Evolutionary conservation across 371 early-diverging fungal genomes (phyloP).

Genomic region (Capniomyces stellatus): DNA sequence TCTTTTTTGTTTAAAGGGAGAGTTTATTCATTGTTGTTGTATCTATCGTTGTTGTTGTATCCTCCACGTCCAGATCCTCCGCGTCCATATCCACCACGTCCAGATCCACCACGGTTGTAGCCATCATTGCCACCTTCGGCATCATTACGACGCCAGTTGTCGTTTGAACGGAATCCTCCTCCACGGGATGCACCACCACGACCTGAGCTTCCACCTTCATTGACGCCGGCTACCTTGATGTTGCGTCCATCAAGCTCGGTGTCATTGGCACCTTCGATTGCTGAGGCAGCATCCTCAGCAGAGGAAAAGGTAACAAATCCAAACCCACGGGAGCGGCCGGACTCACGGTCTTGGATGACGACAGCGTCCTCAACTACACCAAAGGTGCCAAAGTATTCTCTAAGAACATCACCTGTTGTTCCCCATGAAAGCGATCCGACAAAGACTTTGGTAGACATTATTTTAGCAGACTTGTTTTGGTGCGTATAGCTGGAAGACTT

Average conservation of each 20-base stretch:
- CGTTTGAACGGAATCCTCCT: background rate
- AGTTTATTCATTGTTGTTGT: too few species aligned
- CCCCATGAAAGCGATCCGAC: background rate
- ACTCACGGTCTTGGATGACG: background rate
- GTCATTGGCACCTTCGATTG: constrained; percentile 44
- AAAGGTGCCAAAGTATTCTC: background rate
- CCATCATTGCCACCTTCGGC: background rate
- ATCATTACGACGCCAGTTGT: background rate
- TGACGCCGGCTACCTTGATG: constrained; percentile 30
- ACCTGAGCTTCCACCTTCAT: background rate
- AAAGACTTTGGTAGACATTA: background rate
- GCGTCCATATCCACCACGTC: background rate
- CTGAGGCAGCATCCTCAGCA: constrained; percentile 31
- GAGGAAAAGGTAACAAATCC: constrained; percentile 48
- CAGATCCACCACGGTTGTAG: background rate
- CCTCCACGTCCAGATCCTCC: background rate
- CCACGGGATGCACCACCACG: background rate
- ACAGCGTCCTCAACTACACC: background rate
- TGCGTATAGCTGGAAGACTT: too few species aligned
- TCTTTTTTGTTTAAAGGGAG: too few species aligned
- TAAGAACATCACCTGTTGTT: background rate
- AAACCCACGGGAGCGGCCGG: constrained; percentile 33
- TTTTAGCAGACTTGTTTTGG: too few species aligned
- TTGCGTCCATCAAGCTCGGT: constrained; percentile 42
- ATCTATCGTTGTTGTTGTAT: background rate